Conservation (phyloP, 176 grass and related monocot species). For the Pontederia paniculata region DNA sequence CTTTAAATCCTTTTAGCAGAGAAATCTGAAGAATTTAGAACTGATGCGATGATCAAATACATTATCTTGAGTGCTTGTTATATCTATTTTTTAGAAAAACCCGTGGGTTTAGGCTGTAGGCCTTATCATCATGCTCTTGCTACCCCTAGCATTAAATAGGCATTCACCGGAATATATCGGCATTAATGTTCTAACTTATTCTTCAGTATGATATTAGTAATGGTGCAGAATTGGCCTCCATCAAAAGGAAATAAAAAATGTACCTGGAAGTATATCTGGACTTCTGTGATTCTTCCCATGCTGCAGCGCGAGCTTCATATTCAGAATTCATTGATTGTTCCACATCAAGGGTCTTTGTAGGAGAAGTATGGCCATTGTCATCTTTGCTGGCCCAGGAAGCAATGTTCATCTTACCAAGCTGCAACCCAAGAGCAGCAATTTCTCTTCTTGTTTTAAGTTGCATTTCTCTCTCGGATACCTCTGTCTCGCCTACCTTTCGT, state of each 20-base stretch:
- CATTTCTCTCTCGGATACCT: conserved; percentile 56
- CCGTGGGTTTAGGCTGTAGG: no score
- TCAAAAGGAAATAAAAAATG: background rate
- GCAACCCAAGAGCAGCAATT: conserved; percentile 76
- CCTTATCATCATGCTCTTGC: no score
- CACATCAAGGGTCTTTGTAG: conserved; percentile 7
- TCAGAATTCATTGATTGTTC: conserved; percentile 11
- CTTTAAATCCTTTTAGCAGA: no score
- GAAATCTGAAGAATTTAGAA: no score
- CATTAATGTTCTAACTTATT: no score
- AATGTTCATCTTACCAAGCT: conserved; percentile 89
- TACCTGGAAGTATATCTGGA: conserved; percentile 49
- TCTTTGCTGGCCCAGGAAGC: conserved; percentile 93
- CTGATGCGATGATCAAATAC: no score
- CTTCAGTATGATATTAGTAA: no score
- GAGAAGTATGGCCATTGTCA: conserved; percentile 15
- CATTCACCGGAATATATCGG: no score
- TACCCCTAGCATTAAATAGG: no score
- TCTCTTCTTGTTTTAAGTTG: conserved; percentile 66
- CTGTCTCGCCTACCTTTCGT: conserved; percentile 23
- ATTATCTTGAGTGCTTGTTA: no score
- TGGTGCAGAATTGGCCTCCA: no score
- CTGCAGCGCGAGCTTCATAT: conserved; percentile 58
- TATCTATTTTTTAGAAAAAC: no score
- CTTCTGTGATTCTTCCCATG: conserved; percentile 69